phyloP scores from a whole-genome alignment of 495 filamentous ascomycete species.

The Neurospora africana region DNA sequence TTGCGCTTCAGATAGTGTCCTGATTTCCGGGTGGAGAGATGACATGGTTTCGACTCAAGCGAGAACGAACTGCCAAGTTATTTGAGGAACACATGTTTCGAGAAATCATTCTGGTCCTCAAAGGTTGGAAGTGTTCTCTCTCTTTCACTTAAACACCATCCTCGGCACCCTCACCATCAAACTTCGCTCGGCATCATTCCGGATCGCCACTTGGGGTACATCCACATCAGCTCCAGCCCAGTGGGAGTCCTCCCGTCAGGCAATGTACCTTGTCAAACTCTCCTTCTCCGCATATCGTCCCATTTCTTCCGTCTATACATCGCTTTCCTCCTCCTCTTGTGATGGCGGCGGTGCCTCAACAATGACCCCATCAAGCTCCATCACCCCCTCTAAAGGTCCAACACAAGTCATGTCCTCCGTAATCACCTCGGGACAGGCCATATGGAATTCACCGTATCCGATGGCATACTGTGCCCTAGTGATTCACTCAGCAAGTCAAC shows the following conservation, averaged over 20 bases:
- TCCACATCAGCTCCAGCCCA: not conserved
- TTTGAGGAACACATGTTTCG: not conserved
- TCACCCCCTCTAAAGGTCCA: not conserved
- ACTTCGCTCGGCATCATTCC: not conserved
- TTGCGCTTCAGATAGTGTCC: not conserved
- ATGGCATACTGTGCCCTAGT: not conserved
- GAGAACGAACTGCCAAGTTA: not conserved
- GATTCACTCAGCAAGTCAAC: not conserved
- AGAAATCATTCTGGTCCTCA: not conserved
- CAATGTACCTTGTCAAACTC: not conserved
- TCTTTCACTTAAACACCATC: not conserved
- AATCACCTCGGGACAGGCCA: not conserved
- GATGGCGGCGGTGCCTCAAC: not conserved
- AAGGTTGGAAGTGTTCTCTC: not conserved
- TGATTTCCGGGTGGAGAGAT: not conserved
- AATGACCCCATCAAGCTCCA: not conserved
- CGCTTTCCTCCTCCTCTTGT: not conserved
- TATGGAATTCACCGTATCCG: not conserved
- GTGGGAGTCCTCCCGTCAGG: not conserved
- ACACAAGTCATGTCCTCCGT: slow-evolving; percentile 2
- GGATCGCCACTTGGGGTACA: not conserved
- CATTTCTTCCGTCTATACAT: not conserved
- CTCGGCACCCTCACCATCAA: not conserved
- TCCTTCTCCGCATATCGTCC: not conserved
- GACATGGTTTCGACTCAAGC: not conserved